A percentile compares a stretch with the other conserved stretches of the same genome.
These are phyloP conservation scores for Stylonectria norvegica DNA, from an alignment of 2,329 filamentous ascomycete genomes.

Conservation along the genomic window DNA sequence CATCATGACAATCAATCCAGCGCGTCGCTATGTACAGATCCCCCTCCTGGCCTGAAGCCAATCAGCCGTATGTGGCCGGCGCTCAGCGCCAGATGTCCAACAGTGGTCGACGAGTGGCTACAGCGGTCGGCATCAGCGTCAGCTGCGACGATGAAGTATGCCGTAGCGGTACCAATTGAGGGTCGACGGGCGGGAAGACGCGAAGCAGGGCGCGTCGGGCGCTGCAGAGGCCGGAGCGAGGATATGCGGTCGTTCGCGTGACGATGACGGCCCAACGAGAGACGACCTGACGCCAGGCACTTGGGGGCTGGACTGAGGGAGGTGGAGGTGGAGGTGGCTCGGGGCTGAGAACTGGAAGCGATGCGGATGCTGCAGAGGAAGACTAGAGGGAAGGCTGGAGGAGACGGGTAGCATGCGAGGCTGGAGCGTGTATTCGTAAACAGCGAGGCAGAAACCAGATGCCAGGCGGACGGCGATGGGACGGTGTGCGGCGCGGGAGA, in stretches of 20 bases:
- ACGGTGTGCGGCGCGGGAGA: conserved; percentile 23
- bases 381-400: conserved; percentile 18
- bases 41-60: conserved; percentile 26
- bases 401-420: conserved; percentile 17
- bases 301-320: conserved; percentile 19
- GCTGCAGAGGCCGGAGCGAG: conserved; percentile 15
- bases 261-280: conserved; percentile 27
- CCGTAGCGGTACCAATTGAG: conserved; percentile 28
- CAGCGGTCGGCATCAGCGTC: conserved; percentile 39
- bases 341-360: conserved; percentile 15
- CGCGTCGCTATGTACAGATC: conserved; percentile 20
- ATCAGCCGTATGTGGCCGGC: conserved; percentile 20
- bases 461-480: too few species aligned
- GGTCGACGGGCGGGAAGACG: conserved; percentile 14
- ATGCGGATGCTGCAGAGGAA: conserved; percentile 28
- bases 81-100: conserved; percentile 32
- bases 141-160: conserved; percentile 17
- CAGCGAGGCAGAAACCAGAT: conserved; percentile 15
- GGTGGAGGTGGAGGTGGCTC: conserved; percentile 19
- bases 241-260: conserved; percentile 26
- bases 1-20: conserved; percentile 35
- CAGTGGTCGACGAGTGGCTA: conserved; percentile 31
- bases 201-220: conserved; percentile 16
- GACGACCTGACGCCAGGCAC: conserved; percentile 21
- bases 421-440: conserved; percentile 20